phyloP scores from a whole-genome alignment of 2,329 filamentous ascomycete species.

The Aspergillus fischeri region DNA sequence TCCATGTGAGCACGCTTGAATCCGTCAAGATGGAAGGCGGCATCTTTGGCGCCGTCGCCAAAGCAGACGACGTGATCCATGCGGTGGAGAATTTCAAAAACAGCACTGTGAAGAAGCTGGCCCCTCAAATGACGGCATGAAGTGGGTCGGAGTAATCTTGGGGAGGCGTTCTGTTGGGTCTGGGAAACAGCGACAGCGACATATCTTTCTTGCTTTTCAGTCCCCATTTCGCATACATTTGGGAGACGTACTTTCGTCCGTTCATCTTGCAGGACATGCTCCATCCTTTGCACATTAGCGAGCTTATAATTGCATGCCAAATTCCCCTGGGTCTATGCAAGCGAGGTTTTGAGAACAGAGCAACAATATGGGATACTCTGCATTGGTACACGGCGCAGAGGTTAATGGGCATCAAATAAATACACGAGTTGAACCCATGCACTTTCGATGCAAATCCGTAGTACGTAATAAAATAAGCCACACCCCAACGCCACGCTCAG shows the following conservation, averaged over 20 bases:
- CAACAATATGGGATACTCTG: neutral
- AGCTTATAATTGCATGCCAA: neutral
- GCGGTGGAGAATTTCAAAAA: conserved; percentile 42
- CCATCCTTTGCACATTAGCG: neutral
- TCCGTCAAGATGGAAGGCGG: conserved; percentile 47
- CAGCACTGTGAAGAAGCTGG: conserved; percentile 40
- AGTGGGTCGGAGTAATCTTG: conserved; percentile 2
- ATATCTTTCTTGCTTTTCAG: neutral
- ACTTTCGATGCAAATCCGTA: neutral
- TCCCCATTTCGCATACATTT: neutral
- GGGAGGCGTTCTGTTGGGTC: conserved; percentile 5
- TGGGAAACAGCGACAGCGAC: neutral
- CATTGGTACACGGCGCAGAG: neutral
- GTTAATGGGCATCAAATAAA: neutral
- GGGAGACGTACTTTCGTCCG: neutral
- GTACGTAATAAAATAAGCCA: neutral
- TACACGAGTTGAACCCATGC: neutral
- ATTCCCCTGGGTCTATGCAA: neutral
- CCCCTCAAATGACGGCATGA: conserved; percentile 35
- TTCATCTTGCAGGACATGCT: neutral
- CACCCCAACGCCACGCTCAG: conserved; percentile 20
- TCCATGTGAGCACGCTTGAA: conserved; percentile 41
- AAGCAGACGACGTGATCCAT: conserved; percentile 37
- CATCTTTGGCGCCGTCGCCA: conserved; percentile 41
- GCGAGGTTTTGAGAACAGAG: neutral